Conservation (phyloP, 495 filamentous ascomycete genomes). For the Neurospora discreta region DNA sequence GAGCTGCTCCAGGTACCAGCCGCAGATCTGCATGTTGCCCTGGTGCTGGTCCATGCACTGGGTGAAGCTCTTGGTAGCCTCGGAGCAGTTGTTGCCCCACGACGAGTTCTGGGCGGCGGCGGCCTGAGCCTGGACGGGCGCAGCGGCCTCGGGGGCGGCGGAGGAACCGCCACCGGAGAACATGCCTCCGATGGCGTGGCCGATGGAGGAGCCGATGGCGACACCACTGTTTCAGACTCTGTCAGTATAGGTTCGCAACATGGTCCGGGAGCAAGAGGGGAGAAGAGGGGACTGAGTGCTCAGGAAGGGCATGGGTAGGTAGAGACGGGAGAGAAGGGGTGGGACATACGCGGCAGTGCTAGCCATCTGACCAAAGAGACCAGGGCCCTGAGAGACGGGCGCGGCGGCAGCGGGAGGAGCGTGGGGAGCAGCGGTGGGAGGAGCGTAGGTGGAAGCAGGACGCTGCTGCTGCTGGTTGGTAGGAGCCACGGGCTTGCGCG, state of each 20-base stretch:
- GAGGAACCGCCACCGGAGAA: conserved; percentile 55
- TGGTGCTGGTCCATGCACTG: conserved; percentile 90
- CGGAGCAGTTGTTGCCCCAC: conserved; percentile 59
- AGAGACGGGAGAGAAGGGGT: too few species aligned
- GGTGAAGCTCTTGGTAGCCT: conserved; percentile 75
- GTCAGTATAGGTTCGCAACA: conserved; percentile 5
- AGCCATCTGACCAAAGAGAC: conserved; percentile 78
- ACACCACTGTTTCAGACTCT: conserved; percentile 51
- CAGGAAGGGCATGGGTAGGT: too few species aligned
- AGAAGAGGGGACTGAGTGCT: too few species aligned
- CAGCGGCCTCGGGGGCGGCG: conserved; percentile 46
- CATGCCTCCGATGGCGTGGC: conserved; percentile 81
- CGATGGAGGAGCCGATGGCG: conserved; percentile 86
- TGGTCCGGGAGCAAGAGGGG: conserved; percentile 4
- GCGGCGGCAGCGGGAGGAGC: conserved; percentile 38
- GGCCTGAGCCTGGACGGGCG: conserved; percentile 26
- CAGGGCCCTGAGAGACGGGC: conserved; percentile 46
- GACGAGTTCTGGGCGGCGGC: conserved; percentile 33
- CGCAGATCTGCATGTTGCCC: conserved; percentile 90
- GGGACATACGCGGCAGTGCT: conserved; percentile 81
- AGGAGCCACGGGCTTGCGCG: conserved; percentile 42
- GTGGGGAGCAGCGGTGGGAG: conserved; percentile 34
- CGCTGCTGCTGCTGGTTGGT: conserved; percentile 51
- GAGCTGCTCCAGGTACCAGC: conserved; percentile 96
- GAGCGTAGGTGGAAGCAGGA: conserved; percentile 54